phyloP scores from a whole-genome alignment of 2,329 filamentous ascomycete species.

The Colletotrichum sansevieriae region DNA sequence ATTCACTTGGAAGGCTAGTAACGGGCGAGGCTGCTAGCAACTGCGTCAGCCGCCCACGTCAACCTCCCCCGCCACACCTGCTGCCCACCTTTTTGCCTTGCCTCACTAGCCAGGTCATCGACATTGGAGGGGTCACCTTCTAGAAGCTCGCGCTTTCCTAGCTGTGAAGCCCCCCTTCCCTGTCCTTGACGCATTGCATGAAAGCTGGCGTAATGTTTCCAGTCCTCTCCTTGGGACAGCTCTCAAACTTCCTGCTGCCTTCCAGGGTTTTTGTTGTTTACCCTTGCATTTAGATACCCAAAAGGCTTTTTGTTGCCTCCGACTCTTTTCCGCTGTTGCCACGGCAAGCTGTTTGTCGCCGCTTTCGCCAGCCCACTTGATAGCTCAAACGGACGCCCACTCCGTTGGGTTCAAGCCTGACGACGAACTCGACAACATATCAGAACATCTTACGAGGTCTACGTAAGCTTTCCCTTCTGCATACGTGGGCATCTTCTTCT shows the following conservation, averaged over 20 bases:
- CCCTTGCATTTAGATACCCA: slow-evolving; percentile 32
- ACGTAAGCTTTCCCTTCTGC: too few species aligned
- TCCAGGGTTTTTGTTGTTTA: slow-evolving; percentile 7
- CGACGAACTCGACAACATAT: background rate
- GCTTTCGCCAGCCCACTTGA: background rate
- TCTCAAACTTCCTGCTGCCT: slow-evolving; percentile 5
- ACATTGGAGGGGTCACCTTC: slow-evolving; percentile 2
- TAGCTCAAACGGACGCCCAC: slow-evolving; percentile 4
- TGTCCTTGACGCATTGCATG: slow-evolving; percentile 28
- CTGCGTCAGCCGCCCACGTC: slow-evolving; percentile 39
- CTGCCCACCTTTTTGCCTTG: slow-evolving; percentile 27
- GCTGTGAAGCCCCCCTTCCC: slow-evolving; percentile 7
- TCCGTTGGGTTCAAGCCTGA: slow-evolving; percentile 1
- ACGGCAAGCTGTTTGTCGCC: background rate
- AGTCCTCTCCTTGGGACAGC: slow-evolving; percentile 8
- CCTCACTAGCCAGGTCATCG: slow-evolving; percentile 8
- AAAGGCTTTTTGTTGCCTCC: background rate
- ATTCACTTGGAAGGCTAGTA: background rate
- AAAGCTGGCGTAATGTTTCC: slow-evolving; percentile 35
- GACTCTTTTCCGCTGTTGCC: background rate
- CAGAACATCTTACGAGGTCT: background rate
- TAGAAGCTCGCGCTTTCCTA: slow-evolving; percentile 29
- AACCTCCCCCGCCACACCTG: slow-evolving; percentile 29
- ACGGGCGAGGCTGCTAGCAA: slow-evolving; percentile 27
- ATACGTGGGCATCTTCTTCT: too few species aligned